Conservation (phyloP, 768 basidiomycete genomes). For the Terana coerulea region DNA sequence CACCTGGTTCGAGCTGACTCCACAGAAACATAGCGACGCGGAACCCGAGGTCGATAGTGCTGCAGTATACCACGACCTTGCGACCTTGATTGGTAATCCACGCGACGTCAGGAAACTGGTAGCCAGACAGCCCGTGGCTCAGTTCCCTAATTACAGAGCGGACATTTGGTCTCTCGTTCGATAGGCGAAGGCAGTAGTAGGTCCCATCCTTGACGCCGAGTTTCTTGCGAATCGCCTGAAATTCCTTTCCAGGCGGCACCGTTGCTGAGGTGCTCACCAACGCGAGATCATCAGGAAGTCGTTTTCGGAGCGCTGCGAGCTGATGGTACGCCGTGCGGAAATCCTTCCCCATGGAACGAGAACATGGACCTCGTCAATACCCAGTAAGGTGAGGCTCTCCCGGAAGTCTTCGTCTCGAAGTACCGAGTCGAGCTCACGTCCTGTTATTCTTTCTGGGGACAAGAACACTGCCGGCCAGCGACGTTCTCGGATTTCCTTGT, state of each 20-base stretch:
- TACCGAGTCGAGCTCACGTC: neutral
- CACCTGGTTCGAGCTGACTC: neutral
- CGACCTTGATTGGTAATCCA: neutral
- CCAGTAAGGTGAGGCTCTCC: neutral
- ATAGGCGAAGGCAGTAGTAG: neutral
- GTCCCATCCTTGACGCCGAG: neutral
- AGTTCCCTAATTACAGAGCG: neutral
- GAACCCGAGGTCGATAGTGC: neutral
- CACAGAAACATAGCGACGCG: neutral
- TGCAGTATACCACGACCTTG: constrained; percentile 3
- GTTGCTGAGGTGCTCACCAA: constrained; percentile 2
- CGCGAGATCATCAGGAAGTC: neutral
- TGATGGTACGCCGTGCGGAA: constrained; percentile 4
- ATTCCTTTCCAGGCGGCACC: neutral
- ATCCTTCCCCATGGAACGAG: neutral
- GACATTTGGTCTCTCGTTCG: neutral
- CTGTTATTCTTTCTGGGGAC: constrained; percentile 9
- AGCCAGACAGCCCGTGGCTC: neutral
- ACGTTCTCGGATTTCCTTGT: neutral
- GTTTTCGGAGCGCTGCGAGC: neutral
- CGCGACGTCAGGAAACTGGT: neutral
- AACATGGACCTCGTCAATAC: constrained; percentile 10
- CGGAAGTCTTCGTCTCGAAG: constrained; percentile 1
- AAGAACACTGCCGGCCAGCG: constrained; percentile 1
- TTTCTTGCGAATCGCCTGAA: neutral